Evolutionary conservation across 2,329 filamentous ascomycete genomes (phyloP).

Genomic region (Cephalotrichum gorgonifer): DNA sequence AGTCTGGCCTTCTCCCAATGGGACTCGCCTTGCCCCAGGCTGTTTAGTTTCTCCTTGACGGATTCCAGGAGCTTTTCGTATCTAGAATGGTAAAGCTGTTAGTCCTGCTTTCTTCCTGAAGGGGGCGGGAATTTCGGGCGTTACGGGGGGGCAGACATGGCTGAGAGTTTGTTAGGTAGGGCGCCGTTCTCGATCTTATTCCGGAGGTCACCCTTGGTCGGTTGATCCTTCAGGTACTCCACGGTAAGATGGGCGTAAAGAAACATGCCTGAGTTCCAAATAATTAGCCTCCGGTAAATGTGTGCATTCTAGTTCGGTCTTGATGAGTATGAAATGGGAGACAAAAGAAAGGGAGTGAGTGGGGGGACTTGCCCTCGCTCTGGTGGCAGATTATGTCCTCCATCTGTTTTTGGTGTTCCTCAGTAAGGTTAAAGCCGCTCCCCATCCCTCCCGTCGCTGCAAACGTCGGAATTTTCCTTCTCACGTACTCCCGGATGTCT

Average conservation of each 20-base stretch:
- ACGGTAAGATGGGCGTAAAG: slow-evolving; percentile 19
- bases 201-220: slow-evolving; percentile 9
- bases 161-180: slow-evolving; percentile 1
- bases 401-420: not conserved
- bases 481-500: slow-evolving; percentile 8
- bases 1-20: slow-evolving; percentile 15
- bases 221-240: slow-evolving; percentile 15
- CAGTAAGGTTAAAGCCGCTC: not conserved
- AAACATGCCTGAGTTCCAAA: slow-evolving; percentile 17
- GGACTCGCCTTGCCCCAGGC: not conserved
- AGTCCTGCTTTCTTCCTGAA: no score
- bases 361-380: not conserved
- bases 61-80: slow-evolving; percentile 17
- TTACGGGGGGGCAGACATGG: slow-evolving; percentile 9
- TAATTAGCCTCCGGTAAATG: not conserved
- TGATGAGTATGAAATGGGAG: not conserved
- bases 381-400: not conserved
- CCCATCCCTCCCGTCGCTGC: not conserved
- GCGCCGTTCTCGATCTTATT: not conserved
- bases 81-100: slow-evolving; percentile 12
- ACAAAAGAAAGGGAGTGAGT: not conserved
- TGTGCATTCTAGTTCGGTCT: not conserved
- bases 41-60: not conserved
- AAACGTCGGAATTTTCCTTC: slow-evolving; percentile 2
- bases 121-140: no score